These are phyloP conservation scores for Postia placenta DNA, from an alignment of 768 basidiomycete genomes.

Conservation along the genomic window DNA sequence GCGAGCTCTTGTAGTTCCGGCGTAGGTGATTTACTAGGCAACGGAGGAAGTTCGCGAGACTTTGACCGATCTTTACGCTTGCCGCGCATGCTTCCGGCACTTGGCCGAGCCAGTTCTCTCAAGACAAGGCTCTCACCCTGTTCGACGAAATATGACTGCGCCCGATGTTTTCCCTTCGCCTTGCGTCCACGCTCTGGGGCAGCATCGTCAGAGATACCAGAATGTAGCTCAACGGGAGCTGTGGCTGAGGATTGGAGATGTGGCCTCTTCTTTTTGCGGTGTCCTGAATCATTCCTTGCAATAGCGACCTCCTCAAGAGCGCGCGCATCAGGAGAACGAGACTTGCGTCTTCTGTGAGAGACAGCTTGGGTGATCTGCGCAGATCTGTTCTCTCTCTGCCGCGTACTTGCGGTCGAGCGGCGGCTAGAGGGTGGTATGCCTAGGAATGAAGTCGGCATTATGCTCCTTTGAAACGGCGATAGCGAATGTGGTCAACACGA, in stretches of 20 bases:
- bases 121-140: constrained; percentile 11
- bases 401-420: constrained; percentile 5
- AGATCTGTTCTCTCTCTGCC: constrained; percentile 19
- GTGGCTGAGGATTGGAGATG: background rate
- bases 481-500: too few relatives aligned
- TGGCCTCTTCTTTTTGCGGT: constrained; percentile 27
- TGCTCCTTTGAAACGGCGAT: too few relatives aligned
- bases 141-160: constrained; percentile 6
- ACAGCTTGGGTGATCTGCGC: background rate
- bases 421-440: constrained; percentile 3
- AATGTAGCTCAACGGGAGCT: background rate
- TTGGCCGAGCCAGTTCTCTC: constrained; percentile 11
- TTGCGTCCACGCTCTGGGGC: constrained; percentile 11
- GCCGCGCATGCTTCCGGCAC: constrained; percentile 2
- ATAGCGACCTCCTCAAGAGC: constrained; percentile 14
- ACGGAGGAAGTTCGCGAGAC: constrained; percentile 25
- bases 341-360: constrained; percentile 24
- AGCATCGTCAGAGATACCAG: constrained; percentile 3
- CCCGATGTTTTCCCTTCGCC: constrained; percentile 8
- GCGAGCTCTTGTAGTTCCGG: constrained; percentile 26
- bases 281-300: constrained; percentile 15
- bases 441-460: constrained; percentile 1
- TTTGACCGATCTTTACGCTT: constrained; percentile 30
- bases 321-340: constrained; percentile 29
- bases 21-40: constrained; percentile 17